These are phyloP conservation scores for Geum urbanum DNA, from an alignment of 306 rosid genomes.

Conservation along the genomic window DNA sequence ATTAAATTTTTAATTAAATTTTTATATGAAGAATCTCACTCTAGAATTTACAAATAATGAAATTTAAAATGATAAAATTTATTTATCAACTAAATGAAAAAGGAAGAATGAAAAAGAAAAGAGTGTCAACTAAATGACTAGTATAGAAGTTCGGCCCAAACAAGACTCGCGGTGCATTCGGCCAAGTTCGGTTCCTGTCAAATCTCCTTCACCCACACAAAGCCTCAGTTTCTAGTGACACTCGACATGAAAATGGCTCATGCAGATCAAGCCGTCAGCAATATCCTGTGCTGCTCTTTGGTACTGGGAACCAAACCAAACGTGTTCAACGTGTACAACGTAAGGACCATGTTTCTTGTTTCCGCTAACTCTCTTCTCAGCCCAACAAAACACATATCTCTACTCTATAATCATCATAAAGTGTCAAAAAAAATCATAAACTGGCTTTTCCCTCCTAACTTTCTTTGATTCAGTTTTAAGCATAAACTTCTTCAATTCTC, in stretches of 20 bases:
- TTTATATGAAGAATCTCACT: too few relatives aligned
- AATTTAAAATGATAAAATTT: too few relatives aligned
- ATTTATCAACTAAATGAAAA: too few relatives aligned
- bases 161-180: neutral
- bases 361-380: neutral
- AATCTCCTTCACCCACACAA: neutral
- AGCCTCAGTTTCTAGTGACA: neutral
- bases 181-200: neutral
- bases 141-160: too few relatives aligned
- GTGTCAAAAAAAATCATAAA: too few relatives aligned
- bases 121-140: too few relatives aligned
- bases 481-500: constrained; percentile 1
- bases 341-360: constrained; percentile 12
- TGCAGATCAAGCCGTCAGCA: constrained; percentile 17
- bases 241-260: neutral
- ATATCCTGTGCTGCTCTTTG: neutral
- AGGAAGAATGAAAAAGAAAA: too few relatives aligned
- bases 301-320: neutral
- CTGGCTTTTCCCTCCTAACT: neutral
- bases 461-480: neutral
- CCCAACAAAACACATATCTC: neutral
- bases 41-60: too few relatives aligned
- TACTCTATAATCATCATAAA: neutral
- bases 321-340: neutral
- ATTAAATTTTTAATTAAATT: too few relatives aligned